A percentile compares a stretch with the other conserved stretches of the same genome.
Evolutionary conservation across 1,139 yeast genomes (phyloP).

Genomic region (Hansenula anomala): DNA sequence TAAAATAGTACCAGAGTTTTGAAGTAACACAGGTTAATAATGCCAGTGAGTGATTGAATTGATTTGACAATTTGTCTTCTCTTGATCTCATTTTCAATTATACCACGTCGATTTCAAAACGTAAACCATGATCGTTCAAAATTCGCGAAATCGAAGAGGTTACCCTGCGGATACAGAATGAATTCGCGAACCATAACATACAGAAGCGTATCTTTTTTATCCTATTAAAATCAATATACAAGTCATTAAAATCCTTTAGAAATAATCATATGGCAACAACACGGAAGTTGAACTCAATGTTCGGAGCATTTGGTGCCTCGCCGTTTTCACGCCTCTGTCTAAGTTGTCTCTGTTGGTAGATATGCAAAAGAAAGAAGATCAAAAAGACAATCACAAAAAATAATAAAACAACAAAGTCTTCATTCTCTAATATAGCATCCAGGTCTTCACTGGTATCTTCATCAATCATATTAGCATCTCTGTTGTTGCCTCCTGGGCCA

Average conservation of each 20-base stretch:
- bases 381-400: constrained; percentile 11
- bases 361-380: constrained; percentile 9
- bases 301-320: constrained; percentile 3
- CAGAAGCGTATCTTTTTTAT: too few species aligned
- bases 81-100: not conserved
- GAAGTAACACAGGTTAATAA: too few species aligned
- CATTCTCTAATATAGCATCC: constrained; percentile 6
- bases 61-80: too few species aligned
- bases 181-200: too few species aligned
- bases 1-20: too few species aligned
- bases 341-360: constrained; percentile 11
- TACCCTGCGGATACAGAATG: too few species aligned
- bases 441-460: not conserved
- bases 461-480: too few species aligned
- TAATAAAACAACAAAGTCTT: constrained; percentile 6
- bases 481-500: not conserved
- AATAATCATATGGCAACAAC: constrained; percentile 9
- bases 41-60: not conserved
- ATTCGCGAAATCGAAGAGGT: not conserved
- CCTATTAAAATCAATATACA: too few species aligned
- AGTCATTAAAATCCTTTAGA: not conserved
- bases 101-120: not conserved
- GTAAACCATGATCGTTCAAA: not conserved
- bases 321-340: constrained; percentile 11
- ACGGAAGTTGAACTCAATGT: constrained; percentile 10